A percentile compares a stretch with the other conserved stretches of the same genome.
These are phyloP conservation scores for Fagopyrum homotropicum DNA, from an alignment of 148 eudicot species.

Conservation along the genomic window DNA sequence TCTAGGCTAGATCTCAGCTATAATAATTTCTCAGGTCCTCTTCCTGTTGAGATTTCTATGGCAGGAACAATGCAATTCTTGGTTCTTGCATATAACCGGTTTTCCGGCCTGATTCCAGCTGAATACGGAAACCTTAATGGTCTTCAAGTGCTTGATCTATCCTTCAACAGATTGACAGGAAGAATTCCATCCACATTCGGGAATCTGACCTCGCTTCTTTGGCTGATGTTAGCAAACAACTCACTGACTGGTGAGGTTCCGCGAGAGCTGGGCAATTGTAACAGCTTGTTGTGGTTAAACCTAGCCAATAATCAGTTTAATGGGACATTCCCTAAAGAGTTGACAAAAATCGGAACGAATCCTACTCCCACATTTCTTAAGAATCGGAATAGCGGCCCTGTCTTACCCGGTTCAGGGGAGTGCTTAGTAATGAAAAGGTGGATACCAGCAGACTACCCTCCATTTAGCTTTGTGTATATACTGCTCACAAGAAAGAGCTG, in stretches of 20 bases:
- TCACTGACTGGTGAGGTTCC: constrained; percentile 72
- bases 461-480: constrained; percentile 75
- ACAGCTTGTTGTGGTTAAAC: constrained; percentile 87
- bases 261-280: constrained; percentile 69
- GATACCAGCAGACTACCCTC: constrained; percentile 93
- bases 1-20: constrained; percentile 63
- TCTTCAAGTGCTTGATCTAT: constrained; percentile 83
- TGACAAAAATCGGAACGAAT: constrained; percentile 55
- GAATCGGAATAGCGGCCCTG: constrained; percentile 28
- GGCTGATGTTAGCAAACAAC: constrained; percentile 94
- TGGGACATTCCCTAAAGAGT: constrained; percentile 52
- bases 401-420: constrained; percentile 63
- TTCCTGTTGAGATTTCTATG: constrained; percentile 51
- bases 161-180: constrained; percentile 57
- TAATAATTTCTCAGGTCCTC: constrained; percentile 66
- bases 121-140: constrained; percentile 50
- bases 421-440: constrained; percentile 82
- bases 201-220: constrained; percentile 62
- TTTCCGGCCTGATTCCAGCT: constrained; percentile 57
- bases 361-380: constrained; percentile 45
- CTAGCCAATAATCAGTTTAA: constrained; percentile 59
- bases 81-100: constrained; percentile 57
- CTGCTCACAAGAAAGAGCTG: constrained; percentile 79
- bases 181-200: constrained; percentile 68
- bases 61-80: constrained; percentile 51